Evolutionary conservation across 2,329 filamentous ascomycete species (phyloP), one percentile per base, ranked within the genome.

Genomic region (Orbilia blumenaviensis): DNA sequence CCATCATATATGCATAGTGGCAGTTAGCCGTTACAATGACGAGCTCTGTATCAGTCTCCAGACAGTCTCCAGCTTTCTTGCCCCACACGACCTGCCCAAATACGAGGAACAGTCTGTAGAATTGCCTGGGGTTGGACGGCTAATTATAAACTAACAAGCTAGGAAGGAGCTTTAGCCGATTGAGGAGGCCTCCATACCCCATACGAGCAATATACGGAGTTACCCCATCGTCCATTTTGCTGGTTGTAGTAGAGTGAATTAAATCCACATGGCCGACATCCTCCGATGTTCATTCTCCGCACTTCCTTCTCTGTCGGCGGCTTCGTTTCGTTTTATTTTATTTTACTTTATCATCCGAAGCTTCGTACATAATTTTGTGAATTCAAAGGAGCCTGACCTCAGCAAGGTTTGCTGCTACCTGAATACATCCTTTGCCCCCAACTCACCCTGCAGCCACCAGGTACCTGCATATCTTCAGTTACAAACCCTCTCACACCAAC

Each of bases 121-220:
- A 21, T 18, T 63, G 44, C 32, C 66, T 34, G 50, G 64, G 50
- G 34, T 46, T 52, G 34, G n/a, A 66, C 69, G 63, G 63, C 56
- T 68, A 75, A 46, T 46, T 46, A 46, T 23, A 46, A 75, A 68
- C 25, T 63, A 42, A 48, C 61, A 38, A 36, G 52, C 56, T 75
- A 68, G 71, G 71, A 63, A 75, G 71, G 71, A 68, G 71, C 71
- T 75, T 75, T 75, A 75, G 71, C 71, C 71, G 71, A 75, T 50
- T 54, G 32, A 25, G 23, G 42, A 56, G n/a, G 16, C 32, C 60
- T 62, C 36, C 54, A 62, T 74, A 74, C 69, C 63, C 69, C 69
- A 60, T 67, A 66, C 58, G 10, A 32, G 29, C n/a, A 25, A 44
- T 41, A 62, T 38, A 58, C 36, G 60, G 58, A 58, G 34, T 52